Conservation (phyloP, 2,329 filamentous ascomycete species). For the Microcyclospora pomicola region DNA sequence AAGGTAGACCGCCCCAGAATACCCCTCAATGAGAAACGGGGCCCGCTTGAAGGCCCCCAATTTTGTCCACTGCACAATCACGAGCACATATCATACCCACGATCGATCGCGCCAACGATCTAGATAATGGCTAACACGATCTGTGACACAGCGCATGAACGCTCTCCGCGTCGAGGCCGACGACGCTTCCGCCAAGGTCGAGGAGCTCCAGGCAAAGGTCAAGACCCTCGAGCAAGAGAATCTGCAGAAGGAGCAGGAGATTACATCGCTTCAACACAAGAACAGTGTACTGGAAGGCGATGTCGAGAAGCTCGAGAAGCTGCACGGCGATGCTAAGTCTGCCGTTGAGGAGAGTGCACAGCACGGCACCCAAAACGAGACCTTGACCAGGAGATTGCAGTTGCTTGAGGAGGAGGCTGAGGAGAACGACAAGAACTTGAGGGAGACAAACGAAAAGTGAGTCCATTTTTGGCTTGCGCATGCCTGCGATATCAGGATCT, state of each 20-base stretch:
- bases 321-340: slow-evolving; percentile 78
- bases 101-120: background rate
- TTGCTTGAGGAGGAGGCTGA: slow-evolving; percentile 97
- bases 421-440: slow-evolving; percentile 86
- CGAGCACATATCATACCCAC: slow-evolving; percentile 5
- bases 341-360: slow-evolving; percentile 67
- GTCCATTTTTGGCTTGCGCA: slow-evolving; percentile 22
- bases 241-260: slow-evolving; percentile 92
- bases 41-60: slow-evolving; percentile 1
- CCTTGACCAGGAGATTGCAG: slow-evolving; percentile 80
- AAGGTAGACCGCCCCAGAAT: slow-evolving; percentile 22
- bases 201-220: slow-evolving; percentile 77
- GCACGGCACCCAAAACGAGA: slow-evolving; percentile 81
- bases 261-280: slow-evolving; percentile 90
- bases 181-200: slow-evolving; percentile 63
- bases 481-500: background rate
- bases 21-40: slow-evolving; percentile 13
- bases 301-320: slow-evolving; percentile 79
- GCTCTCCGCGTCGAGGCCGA: slow-evolving; percentile 89
- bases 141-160: slow-evolving; percentile 65
- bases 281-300: slow-evolving; percentile 81
- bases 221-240: slow-evolving; percentile 91
- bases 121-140: slow-evolving; percentile 8
- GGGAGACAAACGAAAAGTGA: slow-evolving; percentile 98
- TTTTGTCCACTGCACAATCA: slow-evolving; percentile 2